These are phyloP conservation scores for Syncephalastrum sp. DNA, from an alignment of 371 early-diverging fungal species.

Conservation along the genomic window DNA sequence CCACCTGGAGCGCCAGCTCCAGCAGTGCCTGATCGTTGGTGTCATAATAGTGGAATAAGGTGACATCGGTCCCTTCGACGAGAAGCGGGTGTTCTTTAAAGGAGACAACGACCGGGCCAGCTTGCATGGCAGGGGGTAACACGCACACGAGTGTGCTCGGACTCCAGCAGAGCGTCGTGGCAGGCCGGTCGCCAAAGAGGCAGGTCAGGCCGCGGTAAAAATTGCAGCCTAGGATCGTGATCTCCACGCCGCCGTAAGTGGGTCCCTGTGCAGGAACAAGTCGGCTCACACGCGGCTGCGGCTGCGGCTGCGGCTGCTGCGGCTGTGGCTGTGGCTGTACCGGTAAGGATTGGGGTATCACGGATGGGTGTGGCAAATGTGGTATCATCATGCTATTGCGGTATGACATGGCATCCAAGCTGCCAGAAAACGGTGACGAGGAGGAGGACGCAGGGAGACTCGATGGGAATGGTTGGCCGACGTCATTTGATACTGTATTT, in stretches of 20 bases:
- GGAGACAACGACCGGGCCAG: conserved; percentile 73
- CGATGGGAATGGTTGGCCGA: too few relatives aligned
- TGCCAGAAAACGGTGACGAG: too few relatives aligned
- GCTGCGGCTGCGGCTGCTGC: background rate
- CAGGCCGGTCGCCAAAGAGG: conserved; percentile 74
- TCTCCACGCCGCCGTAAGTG: conserved; percentile 70
- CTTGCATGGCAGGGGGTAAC: conserved; percentile 66
- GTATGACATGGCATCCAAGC: too few relatives aligned
- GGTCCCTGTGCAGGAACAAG: conserved; percentile 75
- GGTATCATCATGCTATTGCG: too few relatives aligned
- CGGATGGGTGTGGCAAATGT: too few relatives aligned
- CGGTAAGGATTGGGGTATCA: too few relatives aligned
- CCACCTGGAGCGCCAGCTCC: conserved; percentile 80
- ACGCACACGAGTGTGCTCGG: conserved; percentile 73
- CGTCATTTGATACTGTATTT: too few relatives aligned
- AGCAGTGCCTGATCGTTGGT: conserved; percentile 76
- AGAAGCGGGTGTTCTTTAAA: conserved; percentile 51
- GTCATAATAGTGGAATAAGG: conserved; percentile 61
- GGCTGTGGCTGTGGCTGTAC: too few relatives aligned
- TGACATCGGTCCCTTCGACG: conserved; percentile 41
- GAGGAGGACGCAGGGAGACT: too few relatives aligned
- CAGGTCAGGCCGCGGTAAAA: conserved; percentile 71
- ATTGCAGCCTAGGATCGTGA: conserved; percentile 73
- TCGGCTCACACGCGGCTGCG: conserved; percentile 56
- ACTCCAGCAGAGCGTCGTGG: conserved; percentile 68